A percentile compares a stretch with the other conserved stretches of the same genome.
These are phyloP conservation scores for Scheffersomyces amazonensis DNA, from an alignment of 805 yeast genomes.

Conservation along the genomic window DNA sequence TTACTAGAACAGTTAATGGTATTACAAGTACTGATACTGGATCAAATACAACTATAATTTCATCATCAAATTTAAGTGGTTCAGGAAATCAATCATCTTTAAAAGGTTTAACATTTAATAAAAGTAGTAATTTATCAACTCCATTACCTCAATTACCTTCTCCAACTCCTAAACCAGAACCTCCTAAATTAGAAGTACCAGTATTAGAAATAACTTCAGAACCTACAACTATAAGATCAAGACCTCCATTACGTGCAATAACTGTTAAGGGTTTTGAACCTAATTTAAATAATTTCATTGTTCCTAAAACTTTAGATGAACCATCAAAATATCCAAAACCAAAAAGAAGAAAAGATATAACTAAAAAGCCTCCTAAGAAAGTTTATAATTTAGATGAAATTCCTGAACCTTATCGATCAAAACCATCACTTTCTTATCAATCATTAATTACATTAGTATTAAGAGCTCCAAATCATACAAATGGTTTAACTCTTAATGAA, in stretches of 20 bases:
- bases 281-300: constrained; percentile 24
- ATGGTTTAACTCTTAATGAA: constrained; percentile 66
- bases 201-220: constrained; percentile 23
- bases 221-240: constrained; percentile 15
- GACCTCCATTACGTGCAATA: constrained; percentile 25
- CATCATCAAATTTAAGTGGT: background rate
- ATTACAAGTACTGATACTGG: constrained; percentile 5
- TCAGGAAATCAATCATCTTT: background rate
- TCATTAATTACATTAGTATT: constrained; percentile 78
- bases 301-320: constrained; percentile 30
- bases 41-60: too few species aligned
- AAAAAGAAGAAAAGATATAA: constrained; percentile 27
- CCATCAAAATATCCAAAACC: constrained; percentile 34
- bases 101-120: background rate
- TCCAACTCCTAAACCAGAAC: constrained; percentile 28
- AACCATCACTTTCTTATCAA: constrained; percentile 81
- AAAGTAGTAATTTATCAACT: background rate
- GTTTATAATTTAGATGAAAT: constrained; percentile 79
- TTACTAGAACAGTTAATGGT: constrained; percentile 23
- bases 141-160: background rate
- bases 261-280: constrained; percentile 16
- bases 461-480: constrained; percentile 58
- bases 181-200: constrained; percentile 34
- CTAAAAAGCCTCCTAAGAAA: constrained; percentile 53
- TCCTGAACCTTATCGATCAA: constrained; percentile 80